phyloP scores from a whole-genome alignment of 495 filamentous ascomycete species.

The Diplogelasinospora grovesii region DNA sequence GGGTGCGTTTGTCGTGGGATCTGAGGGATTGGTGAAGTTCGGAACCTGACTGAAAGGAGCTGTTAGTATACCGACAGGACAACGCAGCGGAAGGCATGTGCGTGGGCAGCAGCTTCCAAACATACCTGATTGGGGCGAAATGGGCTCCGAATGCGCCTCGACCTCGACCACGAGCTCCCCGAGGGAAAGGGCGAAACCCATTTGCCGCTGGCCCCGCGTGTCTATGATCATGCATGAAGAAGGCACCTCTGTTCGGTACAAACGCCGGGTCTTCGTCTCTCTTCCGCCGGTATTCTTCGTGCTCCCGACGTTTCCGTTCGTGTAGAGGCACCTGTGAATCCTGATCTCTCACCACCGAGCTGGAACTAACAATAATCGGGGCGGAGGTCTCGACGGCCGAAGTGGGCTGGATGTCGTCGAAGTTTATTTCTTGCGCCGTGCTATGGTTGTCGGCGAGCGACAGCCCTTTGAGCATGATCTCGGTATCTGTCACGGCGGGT shows the following conservation, averaged over 20 bases:
- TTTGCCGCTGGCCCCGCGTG: slow-evolving; percentile 67
- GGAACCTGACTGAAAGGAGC: slow-evolving; percentile 33
- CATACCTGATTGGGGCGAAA: slow-evolving; percentile 55
- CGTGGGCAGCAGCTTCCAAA: slow-evolving; percentile 12
- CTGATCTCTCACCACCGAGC: slow-evolving; percentile 15
- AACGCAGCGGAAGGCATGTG: slow-evolving; percentile 2
- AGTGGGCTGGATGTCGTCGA: slow-evolving; percentile 49
- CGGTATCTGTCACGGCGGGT: slow-evolving; percentile 57
- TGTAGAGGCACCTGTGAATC: slow-evolving; percentile 44
- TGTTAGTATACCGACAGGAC: slow-evolving; percentile 25
- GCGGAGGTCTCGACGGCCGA: slow-evolving; percentile 27
- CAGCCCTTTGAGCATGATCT: slow-evolving; percentile 82
- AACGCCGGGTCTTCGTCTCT: slow-evolving; percentile 87
- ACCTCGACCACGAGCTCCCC: slow-evolving; percentile 47
- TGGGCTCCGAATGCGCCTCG: slow-evolving; percentile 48
- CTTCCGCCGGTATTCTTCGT: slow-evolving; percentile 83
- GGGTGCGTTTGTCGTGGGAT: slow-evolving; percentile 57
- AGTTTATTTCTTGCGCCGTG: slow-evolving; percentile 54
- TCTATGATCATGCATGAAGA: slow-evolving; percentile 96
- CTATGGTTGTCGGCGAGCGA: slow-evolving; percentile 53
- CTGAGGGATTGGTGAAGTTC: slow-evolving; percentile 41
- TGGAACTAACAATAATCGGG: slow-evolving; percentile 42
- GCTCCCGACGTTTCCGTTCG: slow-evolving; percentile 71
- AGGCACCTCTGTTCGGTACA: slow-evolving; percentile 88
- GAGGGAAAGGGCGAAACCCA: slow-evolving; percentile 64